Evolutionary conservation across 129 eudicot species (phyloP), one percentile per base, ranked within the genome.

Genomic region (Logfia minima): DNA sequence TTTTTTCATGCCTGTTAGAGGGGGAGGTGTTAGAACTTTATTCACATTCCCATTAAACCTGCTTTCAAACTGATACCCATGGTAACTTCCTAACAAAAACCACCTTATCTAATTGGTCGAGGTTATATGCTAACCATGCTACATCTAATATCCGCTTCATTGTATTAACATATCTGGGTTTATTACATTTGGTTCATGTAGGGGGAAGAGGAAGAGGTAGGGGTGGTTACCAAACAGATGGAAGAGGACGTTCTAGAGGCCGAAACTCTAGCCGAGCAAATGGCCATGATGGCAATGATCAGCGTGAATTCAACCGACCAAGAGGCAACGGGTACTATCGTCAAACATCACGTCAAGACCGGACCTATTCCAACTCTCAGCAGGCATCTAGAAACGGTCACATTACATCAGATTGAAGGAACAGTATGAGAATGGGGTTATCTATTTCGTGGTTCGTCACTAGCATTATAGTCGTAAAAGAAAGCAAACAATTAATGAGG

Each of bases 121-220:
- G 48, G 5, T 7, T 55, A n/a, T 55, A 6, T 55, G 61, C 22
- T 19, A 58, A 58, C 26, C 3, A 26, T 28, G 14, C 32, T 62
- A 26, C 2, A 0, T 11, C 8, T 63, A 63, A 10, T 63, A 23
- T 63, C 1, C 35, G 17, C 5, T 48, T 48, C 17, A 26, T 63
- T 10, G 8, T 8, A 26, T 23, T 26, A 13, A 13, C 2, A 63
- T 63, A 3, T 48, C 18, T 4, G 14, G 18, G 23, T 5, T 58
- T 58, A 58, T 24, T 2, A 2, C 35, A 11, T 59, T 28, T 35
- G 37, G 60, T 58, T 17, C 29, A 52, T 82, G 71, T 82, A 92
- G 98, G 98, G 68, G 90, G 88, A 76, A 79, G 91, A 74, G 98
- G 98, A 59, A 86, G 96, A 81, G 96, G 93, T 79, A 86, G 96